These are phyloP conservation scores for Begonia fuchsioides DNA, from an alignment of 306 rosid genomes.

Conservation along the genomic window DNA sequence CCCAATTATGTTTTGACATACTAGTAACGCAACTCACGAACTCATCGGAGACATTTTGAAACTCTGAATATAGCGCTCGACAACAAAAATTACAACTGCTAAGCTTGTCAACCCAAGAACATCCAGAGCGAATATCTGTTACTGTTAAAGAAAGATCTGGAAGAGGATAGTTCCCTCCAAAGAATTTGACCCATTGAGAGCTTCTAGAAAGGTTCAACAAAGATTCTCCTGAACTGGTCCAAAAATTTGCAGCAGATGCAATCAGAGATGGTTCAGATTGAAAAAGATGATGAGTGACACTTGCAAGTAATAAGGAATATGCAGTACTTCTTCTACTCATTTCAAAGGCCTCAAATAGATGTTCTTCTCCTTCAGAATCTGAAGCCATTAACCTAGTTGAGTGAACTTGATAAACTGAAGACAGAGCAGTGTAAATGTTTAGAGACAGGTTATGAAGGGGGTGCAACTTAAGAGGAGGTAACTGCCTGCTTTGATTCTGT, in stretches of 20 bases:
- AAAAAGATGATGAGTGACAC: constrained; percentile 58
- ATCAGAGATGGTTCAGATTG: constrained; percentile 46
- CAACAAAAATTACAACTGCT: too few relatives aligned
- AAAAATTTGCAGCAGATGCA: constrained; percentile 48
- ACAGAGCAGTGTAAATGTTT: constrained; percentile 47
- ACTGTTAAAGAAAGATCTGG: too few relatives aligned
- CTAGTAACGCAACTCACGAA: too few relatives aligned
- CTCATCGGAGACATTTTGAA: too few relatives aligned
- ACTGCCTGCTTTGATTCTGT: constrained; percentile 16
- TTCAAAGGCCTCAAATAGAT: constrained; percentile 20
- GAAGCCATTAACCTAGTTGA: constrained; percentile 22
- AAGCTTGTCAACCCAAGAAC: too few relatives aligned
- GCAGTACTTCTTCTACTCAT: constrained; percentile 50
- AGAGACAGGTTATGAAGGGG: constrained; percentile 53
- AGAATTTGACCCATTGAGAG: constrained; percentile 22
- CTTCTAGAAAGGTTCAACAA: constrained; percentile 34
- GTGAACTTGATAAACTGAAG: constrained; percentile 54
- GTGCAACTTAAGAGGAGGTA: constrained; percentile 22
- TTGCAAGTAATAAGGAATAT: constrained; percentile 54
- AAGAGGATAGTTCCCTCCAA: neutral
- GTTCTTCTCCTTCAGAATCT: constrained; percentile 12
- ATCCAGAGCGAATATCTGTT: too few relatives aligned
- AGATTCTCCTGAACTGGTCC: constrained; percentile 63
- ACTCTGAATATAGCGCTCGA: too few relatives aligned
- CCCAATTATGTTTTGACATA: too few relatives aligned